Base-by-base conservation (phyloP, 495 filamentous ascomycete genomes). In the Thermochaetoides thermophila region DNA sequence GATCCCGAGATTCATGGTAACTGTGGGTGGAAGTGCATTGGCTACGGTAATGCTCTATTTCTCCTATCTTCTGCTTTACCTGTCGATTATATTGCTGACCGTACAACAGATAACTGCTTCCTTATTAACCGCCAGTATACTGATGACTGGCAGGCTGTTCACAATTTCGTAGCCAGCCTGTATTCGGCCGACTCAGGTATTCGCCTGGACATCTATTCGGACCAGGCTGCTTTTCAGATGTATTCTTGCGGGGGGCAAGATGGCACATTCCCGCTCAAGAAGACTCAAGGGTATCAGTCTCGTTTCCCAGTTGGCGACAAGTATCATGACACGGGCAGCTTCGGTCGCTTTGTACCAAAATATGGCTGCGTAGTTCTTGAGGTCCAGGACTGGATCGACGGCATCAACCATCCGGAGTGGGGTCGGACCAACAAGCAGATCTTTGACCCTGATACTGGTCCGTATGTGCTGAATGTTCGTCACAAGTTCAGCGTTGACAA, bases 401-500 rank as follows among this genome's bases (percentile, higher is more conserved):
- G 61, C 15, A 81, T 87, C 56, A 85, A 85, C 52, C 60, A 84
- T 36, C 81, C 80, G 6, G 60, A 80, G 51, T 87, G 81, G 81
- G 74, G 71, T 9, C 68, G 78, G 38, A 40, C 55, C 30, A 46
- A 39, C 34, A 73, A 68, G 56, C 73, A 79, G 55, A 63, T 82
- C 46, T 77, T 59, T 45, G 60, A 58, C n/a, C 74, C 77, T n/a
- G 66, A 64, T 16, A 68, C 63, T 21, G 66, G 64, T 28, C 74
- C 73, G 14, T 71, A 71, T 45, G 58, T 78, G 10, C 67, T 80
- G 49, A 67, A 69, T 50, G 75, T 76, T 7, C 75, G 72, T 29
- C 79, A 81, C 31, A 49, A 61, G 43, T 81, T 81, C 43, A 19
- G 13, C 5, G 38, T 38, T 27, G n/a, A n/a, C n/a, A n/a, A n/a